A percentile compares a stretch with the other conserved stretches of the same genome.
Evolutionary conservation across 2,329 filamentous ascomycete species (phyloP).

Genomic region (Beauveria sp.): DNA sequence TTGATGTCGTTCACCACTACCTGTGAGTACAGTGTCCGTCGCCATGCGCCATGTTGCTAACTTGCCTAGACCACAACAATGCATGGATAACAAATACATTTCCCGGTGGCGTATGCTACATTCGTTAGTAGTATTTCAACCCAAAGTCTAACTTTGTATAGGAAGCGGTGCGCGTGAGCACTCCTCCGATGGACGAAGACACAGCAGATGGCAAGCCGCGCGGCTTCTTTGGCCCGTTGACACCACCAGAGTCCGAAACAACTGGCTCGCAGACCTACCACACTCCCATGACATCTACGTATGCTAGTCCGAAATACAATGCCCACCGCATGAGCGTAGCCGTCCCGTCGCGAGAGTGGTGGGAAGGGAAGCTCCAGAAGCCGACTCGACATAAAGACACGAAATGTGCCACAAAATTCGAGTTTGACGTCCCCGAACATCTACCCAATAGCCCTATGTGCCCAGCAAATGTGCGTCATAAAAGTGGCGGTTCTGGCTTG

Average conservation of each 20-base stretch:
- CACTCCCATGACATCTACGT: constrained; percentile 2
- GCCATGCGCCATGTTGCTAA: neutral
- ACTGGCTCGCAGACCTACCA: neutral
- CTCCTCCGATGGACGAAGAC: constrained; percentile 36
- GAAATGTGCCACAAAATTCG: constrained; percentile 24
- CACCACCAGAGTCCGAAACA: constrained; percentile 18
- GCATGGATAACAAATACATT: constrained; percentile 15
- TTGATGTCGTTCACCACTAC: constrained; percentile 12
- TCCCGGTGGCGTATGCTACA: constrained; percentile 27
- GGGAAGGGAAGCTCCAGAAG: constrained; percentile 24
- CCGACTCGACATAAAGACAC: constrained; percentile 16
- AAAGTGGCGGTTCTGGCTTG: constrained; percentile 37
- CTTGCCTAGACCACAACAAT: constrained; percentile 13
- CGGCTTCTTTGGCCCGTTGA: constrained; percentile 36
- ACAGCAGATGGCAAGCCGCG: constrained; percentile 29
- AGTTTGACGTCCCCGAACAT: constrained; percentile 45
- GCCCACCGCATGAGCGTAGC: constrained; percentile 18
- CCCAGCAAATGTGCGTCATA: constrained; percentile 38
- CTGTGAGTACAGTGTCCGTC: neutral
- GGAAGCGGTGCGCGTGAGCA: constrained; percentile 43
- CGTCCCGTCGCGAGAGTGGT: constrained; percentile 27
- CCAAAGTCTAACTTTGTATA: constrained; percentile 18
- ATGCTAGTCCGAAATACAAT: constrained; percentile 14
- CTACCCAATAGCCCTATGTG: constrained; percentile 44
- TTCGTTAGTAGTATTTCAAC: no score